Conservation (phyloP, 2,329 filamentous ascomycete genomes). For the Curvularia sp. region DNA sequence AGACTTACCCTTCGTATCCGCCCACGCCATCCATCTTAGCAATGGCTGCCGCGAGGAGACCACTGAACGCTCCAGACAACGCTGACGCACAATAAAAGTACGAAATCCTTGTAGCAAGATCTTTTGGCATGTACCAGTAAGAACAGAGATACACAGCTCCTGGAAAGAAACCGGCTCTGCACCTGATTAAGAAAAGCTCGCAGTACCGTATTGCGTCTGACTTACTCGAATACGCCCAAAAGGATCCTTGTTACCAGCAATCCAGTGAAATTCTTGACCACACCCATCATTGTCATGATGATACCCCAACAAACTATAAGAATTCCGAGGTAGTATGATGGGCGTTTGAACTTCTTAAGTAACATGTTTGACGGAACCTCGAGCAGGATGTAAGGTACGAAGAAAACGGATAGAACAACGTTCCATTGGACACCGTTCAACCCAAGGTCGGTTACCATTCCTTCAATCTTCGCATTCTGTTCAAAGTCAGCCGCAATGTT, state of each 20-base stretch:
- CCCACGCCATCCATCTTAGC: slow-evolving; percentile 49
- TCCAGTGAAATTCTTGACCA: slow-evolving; percentile 30
- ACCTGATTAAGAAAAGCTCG: not conserved
- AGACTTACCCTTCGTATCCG: slow-evolving; percentile 52
- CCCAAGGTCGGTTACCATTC: slow-evolving; percentile 64
- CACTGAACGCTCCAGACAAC: slow-evolving; percentile 51
- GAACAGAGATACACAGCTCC: slow-evolving; percentile 48
- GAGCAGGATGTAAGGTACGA: slow-evolving; percentile 53
- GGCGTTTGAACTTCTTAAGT: slow-evolving; percentile 42
- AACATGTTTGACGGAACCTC: slow-evolving; percentile 54
- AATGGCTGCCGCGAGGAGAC: slow-evolving; percentile 51
- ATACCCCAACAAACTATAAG: slow-evolving; percentile 39
- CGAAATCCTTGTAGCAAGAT: slow-evolving; percentile 45
- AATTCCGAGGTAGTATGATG: slow-evolving; percentile 39
- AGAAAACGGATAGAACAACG: slow-evolving; percentile 68
- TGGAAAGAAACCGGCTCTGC: slow-evolving; percentile 39
- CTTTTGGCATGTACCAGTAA: slow-evolving; percentile 47
- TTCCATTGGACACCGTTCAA: slow-evolving; percentile 50
- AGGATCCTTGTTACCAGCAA: slow-evolving; percentile 28
- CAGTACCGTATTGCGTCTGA: not conserved
- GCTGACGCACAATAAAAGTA: slow-evolving; percentile 50
- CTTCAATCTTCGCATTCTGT: slow-evolving; percentile 66
- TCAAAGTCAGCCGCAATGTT: not conserved
- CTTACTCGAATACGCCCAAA: slow-evolving; percentile 34
- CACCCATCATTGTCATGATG: slow-evolving; percentile 38